Evolutionary conservation across 306 rosid species (phyloP).

Genomic region (Potentilla sterilis): DNA sequence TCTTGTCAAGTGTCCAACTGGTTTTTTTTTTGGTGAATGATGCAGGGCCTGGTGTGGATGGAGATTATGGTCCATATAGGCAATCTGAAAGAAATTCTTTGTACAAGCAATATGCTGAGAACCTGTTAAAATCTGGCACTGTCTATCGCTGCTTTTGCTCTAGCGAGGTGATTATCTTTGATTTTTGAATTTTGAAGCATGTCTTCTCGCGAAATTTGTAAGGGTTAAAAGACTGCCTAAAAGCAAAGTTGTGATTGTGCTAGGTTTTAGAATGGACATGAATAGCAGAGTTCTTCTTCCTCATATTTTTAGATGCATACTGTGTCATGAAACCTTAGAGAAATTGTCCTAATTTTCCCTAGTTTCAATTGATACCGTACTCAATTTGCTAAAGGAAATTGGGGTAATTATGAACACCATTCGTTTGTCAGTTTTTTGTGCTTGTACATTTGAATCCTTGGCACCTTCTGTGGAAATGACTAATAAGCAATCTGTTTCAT

Average conservation of each 20-base stretch:
- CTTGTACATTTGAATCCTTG: neutral
- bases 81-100: constrained; percentile 88
- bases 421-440: neutral
- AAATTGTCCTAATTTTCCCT: neutral
- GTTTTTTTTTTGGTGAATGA: constrained; percentile 21
- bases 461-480: neutral
- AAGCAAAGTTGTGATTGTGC: neutral
- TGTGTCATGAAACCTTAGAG: neutral
- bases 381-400: too few relatives aligned
- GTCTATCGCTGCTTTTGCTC: constrained; percentile 95
- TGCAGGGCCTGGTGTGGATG: constrained; percentile 89
- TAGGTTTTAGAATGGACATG: neutral
- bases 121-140: constrained; percentile 64
- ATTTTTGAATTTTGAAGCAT: neutral
- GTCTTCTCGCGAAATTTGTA: neutral
- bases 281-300: neutral
- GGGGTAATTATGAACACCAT: neutral
- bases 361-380: neutral
- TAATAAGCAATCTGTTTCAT: neutral
- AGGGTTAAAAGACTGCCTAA: neutral
- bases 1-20: neutral
- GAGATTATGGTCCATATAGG: constrained; percentile 90
- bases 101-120: constrained; percentile 76
- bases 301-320: neutral
- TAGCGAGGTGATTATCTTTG: constrained; percentile 52